Evolutionary conservation across 306 rosid species (phyloP).

Genomic region (Rosa persica): DNA sequence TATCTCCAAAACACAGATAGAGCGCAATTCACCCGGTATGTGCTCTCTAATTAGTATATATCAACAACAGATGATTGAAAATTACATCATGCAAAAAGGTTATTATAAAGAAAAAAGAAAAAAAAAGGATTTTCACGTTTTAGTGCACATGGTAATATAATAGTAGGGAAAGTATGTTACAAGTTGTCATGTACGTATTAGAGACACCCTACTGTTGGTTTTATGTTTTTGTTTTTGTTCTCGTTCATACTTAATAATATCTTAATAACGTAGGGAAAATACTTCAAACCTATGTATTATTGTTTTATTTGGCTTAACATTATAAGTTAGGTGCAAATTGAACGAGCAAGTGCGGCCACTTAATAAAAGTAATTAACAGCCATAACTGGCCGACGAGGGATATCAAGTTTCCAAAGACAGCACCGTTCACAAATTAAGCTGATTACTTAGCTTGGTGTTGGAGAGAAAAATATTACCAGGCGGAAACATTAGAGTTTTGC

Average conservation of each 20-base stretch:
- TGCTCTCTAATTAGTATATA: neutral
- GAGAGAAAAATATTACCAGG: too few relatives aligned
- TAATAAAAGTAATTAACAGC: neutral
- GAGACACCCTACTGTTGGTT: neutral
- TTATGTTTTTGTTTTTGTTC: neutral
- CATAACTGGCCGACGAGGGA: too few relatives aligned
- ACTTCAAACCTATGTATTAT: conserved; percentile 17
- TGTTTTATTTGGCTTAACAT: neutral
- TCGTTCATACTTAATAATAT: neutral
- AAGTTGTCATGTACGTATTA: neutral
- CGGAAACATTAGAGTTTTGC: too few relatives aligned
- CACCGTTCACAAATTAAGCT: too few relatives aligned
- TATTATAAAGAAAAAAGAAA: too few relatives aligned
- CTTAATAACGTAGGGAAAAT: neutral
- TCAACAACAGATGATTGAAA: neutral
- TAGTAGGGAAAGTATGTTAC: neutral
- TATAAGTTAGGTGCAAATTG: conserved; percentile 3
- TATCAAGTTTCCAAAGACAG: too few relatives aligned
- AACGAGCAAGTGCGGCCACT: neutral
- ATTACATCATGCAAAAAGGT: neutral
- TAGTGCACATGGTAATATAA: neutral
- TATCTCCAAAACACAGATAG: neutral
- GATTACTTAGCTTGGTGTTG: too few relatives aligned
- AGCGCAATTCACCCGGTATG: neutral
- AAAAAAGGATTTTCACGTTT: neutral